Conservation (phyloP, 495 filamentous ascomycete species). For the Penicillium daleae region DNA sequence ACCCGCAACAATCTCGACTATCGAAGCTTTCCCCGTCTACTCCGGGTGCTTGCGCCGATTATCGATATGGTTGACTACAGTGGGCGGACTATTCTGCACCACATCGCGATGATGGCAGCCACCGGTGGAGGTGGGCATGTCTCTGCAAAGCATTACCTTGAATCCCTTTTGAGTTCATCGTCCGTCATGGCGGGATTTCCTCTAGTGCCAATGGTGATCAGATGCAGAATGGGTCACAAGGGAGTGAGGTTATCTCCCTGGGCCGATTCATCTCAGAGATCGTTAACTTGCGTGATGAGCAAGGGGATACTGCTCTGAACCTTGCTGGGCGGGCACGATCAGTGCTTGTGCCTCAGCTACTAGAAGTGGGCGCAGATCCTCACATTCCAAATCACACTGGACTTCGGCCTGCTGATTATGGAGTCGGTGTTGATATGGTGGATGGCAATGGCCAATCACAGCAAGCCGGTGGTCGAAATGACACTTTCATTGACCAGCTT, state of each 20-base stretch:
- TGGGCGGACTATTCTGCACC: slow-evolving; percentile 90
- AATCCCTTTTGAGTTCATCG: slow-evolving; percentile 93
- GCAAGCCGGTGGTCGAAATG: slow-evolving; percentile 48
- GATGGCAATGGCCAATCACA: slow-evolving; percentile 48
- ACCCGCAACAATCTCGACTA: slow-evolving; percentile 92
- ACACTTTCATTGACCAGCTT: slow-evolving; percentile 67
- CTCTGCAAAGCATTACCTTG: slow-evolving; percentile 89
- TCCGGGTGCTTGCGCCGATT: slow-evolving; percentile 86
- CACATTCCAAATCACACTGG: slow-evolving; percentile 87
- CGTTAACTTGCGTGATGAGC: slow-evolving; percentile 89
- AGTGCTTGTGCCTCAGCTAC: slow-evolving; percentile 87
- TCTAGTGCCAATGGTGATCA: slow-evolving; percentile 39
- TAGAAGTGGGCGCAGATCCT: slow-evolving; percentile 91
- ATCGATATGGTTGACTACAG: slow-evolving; percentile 88
- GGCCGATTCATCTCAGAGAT: slow-evolving; percentile 93
- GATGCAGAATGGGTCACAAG: slow-evolving; percentile 34
- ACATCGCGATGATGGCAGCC: slow-evolving; percentile 92
- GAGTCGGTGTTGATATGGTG: slow-evolving; percentile 74
- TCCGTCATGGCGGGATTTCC: slow-evolving; percentile 73
- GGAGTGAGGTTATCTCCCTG: slow-evolving; percentile 70
- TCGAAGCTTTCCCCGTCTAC: slow-evolving; percentile 76
- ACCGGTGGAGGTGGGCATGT: slow-evolving; percentile 81
- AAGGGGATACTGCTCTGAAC: slow-evolving; percentile 92
- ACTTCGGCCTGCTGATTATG: slow-evolving; percentile 85
- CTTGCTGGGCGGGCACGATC: slow-evolving; percentile 90